Percentiles rank a stretch among this genome's conserved stretches.
Conservation (phyloP, 305 asterid genomes). For the Fraxinus albicans region DNA sequence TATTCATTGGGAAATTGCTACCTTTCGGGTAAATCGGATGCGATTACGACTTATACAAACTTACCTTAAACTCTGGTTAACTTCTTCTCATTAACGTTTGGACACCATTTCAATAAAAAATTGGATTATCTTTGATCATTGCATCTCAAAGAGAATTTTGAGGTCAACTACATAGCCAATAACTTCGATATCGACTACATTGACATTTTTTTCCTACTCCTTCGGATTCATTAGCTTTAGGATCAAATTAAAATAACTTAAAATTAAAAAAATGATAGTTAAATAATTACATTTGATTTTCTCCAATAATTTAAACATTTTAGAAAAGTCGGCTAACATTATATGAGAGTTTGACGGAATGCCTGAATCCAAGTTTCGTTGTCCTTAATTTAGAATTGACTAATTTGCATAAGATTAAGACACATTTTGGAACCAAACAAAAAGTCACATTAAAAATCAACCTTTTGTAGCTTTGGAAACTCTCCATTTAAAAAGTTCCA, state of each 20-base stretch:
- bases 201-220: background rate
- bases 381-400: background rate
- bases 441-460: background rate
- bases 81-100: background rate
- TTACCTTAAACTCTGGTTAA: too few species aligned
- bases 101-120: too few species aligned
- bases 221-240: background rate
- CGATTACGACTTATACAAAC: too few species aligned
- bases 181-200: background rate
- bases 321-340: too few species aligned
- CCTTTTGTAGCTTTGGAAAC: background rate
- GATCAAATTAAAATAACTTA: too few species aligned
- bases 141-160: background rate
- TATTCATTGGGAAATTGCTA: too few species aligned
- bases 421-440: background rate
- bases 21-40: too few species aligned
- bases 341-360: background rate
- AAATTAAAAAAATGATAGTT: too few species aligned
- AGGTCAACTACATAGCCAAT: too few species aligned
- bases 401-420: conserved; percentile 4
- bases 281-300: too few species aligned
- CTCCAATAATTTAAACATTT: too few species aligned
- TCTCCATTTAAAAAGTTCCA: background rate
- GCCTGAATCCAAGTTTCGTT: background rate
- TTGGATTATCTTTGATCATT: background rate